These are phyloP conservation scores for Diddensiella caesifluorescens DNA, from an alignment of 805 yeast species.

Conservation along the genomic window DNA sequence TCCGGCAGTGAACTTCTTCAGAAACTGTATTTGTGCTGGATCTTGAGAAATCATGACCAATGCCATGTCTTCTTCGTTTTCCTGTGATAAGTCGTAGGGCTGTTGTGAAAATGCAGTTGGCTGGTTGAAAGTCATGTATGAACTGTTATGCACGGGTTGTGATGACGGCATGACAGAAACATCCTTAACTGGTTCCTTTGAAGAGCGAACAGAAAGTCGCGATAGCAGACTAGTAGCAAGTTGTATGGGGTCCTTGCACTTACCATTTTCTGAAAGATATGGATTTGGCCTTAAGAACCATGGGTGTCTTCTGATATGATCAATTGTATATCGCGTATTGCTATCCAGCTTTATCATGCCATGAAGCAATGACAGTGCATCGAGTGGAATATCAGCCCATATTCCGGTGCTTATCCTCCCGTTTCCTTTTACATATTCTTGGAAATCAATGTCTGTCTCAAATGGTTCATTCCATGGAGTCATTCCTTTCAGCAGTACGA, in stretches of 20 bases:
- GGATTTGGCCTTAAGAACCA: constrained; percentile 48
- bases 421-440: constrained; percentile 37
- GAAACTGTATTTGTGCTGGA: constrained; percentile 48
- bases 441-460: constrained; percentile 45
- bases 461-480: constrained; percentile 71
- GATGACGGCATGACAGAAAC: constrained; percentile 3
- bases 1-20: neutral
- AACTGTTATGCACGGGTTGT: constrained; percentile 14
- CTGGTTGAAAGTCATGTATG: neutral
- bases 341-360: constrained; percentile 50
- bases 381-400: constrained; percentile 50
- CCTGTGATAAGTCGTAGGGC: constrained; percentile 25
- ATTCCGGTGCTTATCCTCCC: constrained; percentile 45
- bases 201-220: neutral
- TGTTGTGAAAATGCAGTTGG: constrained; percentile 12
- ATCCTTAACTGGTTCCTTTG: neutral
- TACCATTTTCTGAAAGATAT: constrained; percentile 42
- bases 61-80: constrained; percentile 11
- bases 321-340: constrained; percentile 38
- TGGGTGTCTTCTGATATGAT: constrained; percentile 43
- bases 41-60: constrained; percentile 40
- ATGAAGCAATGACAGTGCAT: constrained; percentile 47
- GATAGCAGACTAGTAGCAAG: constrained; percentile 47
- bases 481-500: constrained; percentile 58
- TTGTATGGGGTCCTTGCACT: constrained; percentile 48